Base-by-base conservation (phyloP, 441 rosid species). In the Kokia cookei region DNA sequence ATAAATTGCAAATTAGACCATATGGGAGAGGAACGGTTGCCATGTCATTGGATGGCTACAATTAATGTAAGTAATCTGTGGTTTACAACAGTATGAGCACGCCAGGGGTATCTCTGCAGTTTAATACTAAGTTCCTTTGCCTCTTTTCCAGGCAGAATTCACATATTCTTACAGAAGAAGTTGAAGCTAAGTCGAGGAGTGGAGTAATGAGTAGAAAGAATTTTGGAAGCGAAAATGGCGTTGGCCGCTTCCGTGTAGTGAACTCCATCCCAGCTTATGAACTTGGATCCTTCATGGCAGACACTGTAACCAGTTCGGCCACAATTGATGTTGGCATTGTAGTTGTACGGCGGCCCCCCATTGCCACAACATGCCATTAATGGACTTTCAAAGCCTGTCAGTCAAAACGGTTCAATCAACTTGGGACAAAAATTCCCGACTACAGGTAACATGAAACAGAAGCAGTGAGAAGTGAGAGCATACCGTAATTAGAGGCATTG, bases 181-280 rank as follows among this genome's bases (percentile, higher is more conserved):
- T 80, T 47, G 10, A 85, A 81, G 19, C 67, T 64, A 1, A 71
- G 24, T 5, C 3, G 83, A 53, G 90, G 88, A 19, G 77, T 76
- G 55, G 88, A 84, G 78, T 76, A 82, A 43, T 69, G 42, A 14
- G 77, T 57, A n/a, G 85, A 83, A 9, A 86, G 80, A 5, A 85
- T 78, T 57, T 74, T 82, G 67, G 82, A 76, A 14, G 87, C 81
- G 27, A 86, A 70, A 27, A 80, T 40, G 0, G 78, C 75, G 77
- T 87, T 88, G 37, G 97, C 93, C 19, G 89, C 93, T 77, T 89
- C 91, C 4, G 90, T 89, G 74, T 84, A 86, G 72, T 88, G 94
- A 84, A 88, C 84, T 10, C 94, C 94, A 74, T 89, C 91, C 94
- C 92, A 89, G 32, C 80, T 83, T 74, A 88, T 78, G 48, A 78